Evolutionary conservation across 495 filamentous ascomycete genomes (phyloP).

Genomic region (Annulohypoxylon maeteangense): DNA sequence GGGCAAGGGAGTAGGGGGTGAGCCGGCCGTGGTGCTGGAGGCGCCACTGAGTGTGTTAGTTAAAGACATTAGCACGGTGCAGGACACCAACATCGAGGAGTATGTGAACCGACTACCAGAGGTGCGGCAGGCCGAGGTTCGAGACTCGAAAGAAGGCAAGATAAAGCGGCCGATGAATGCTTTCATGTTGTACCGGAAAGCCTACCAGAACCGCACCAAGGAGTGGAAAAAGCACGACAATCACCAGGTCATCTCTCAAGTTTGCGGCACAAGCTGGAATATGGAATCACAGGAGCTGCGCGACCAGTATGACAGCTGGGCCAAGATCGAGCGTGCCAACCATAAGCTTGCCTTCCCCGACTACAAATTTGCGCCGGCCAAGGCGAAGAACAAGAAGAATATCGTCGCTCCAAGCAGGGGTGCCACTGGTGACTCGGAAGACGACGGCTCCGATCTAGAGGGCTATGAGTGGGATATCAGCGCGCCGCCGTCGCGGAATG

Average conservation of each 20-base stretch:
- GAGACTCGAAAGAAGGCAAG: slow-evolving; percentile 76
- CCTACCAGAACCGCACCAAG: slow-evolving; percentile 89
- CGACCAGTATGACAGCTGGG: slow-evolving; percentile 82
- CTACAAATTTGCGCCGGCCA: slow-evolving; percentile 94
- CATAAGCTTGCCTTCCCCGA: slow-evolving; percentile 87
- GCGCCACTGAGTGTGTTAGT: slow-evolving; percentile 84
- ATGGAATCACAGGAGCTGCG: slow-evolving; percentile 77
- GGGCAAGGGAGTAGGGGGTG: slow-evolving; percentile 59
- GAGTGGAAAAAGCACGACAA: slow-evolving; percentile 86
- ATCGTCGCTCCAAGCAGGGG: background rate
- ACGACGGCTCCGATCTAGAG: slow-evolving; percentile 50
- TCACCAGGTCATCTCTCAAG: slow-evolving; percentile 89
- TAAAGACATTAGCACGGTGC: slow-evolving; percentile 65
- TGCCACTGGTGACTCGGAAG: slow-evolving; percentile 47
- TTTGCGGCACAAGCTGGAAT: slow-evolving; percentile 87
- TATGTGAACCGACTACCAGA: slow-evolving; percentile 81
- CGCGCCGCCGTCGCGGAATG: slow-evolving; percentile 44
- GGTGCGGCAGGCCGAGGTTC: slow-evolving; percentile 72
- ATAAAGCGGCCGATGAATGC: slow-evolving; percentile 96
- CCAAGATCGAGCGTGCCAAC: slow-evolving; percentile 83
- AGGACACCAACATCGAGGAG: slow-evolving; percentile 78
- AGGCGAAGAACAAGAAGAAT: slow-evolving; percentile 62
- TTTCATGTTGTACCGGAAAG: slow-evolving; percentile 97
- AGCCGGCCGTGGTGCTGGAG: slow-evolving; percentile 65
- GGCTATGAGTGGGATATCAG: slow-evolving; percentile 51